Base-by-base conservation (phyloP, 2,329 filamentous ascomycete species). In the Talaromyces sp. region DNA sequence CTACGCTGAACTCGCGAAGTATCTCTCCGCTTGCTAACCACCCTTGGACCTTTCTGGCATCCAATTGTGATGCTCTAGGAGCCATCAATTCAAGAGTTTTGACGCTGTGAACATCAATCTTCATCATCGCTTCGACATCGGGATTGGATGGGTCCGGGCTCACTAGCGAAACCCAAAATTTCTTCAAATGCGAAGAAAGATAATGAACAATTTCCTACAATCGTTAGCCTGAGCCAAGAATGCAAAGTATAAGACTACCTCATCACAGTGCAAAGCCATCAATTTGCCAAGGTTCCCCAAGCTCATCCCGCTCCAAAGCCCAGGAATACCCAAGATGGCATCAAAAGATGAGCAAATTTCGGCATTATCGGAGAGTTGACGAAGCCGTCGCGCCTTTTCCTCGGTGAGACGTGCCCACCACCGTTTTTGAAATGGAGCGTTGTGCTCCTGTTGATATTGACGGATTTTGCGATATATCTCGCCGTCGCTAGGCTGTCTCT, bases 121-220 rank as follows among this genome's bases (percentile, higher is more conserved):
- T 68, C 39, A 62, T 39, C 60, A 73, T 70, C 53, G 15, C 22
- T 31, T 50, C 15, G 15, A 50, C 17, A 21, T 50, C 46, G 10
- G 15, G 46, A 50, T 56, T 59, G 37, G 63, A 43, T 46, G 33
- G 53, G 43, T 73, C 62, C 52, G 63, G 51, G 39, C 63, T 55
- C 41, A 74, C 66, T 37, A 74, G 64, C 64, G 7, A 58, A 28
- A 57, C 63, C 66, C 63, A 75, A 61, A 74, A 71, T 48, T 67
- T 58, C 58, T 66, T 64, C 46, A 73, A 68, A 58, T 73, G 53
- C 45, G 15, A 19, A 37, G 61, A 28, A 28, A 28, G 25, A 28
- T 28, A 28, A 28, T 28, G 25, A 7, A 28, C 25, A 28, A 28
- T 28, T 28, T 28, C 25, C 25, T 28, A 7, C 25, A 28, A 28